Evolutionary conservation across 495 filamentous ascomycete species (phyloP).

Genomic region (Amphirosellinia nigrospora): DNA sequence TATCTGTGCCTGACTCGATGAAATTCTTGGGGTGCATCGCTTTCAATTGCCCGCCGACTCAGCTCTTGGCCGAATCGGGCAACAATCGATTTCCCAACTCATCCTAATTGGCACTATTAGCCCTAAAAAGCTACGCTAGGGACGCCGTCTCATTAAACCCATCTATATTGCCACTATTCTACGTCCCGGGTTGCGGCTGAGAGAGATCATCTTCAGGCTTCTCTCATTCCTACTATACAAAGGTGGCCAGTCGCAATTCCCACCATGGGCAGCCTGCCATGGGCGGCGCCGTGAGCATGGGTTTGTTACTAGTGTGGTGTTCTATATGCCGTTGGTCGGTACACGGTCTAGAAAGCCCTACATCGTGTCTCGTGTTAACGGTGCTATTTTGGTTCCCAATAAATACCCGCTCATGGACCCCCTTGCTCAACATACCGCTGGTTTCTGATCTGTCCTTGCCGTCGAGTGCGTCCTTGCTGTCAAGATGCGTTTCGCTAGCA

Average conservation of each 20-base stretch:
- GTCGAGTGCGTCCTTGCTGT: not conserved
- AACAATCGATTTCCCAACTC: not conserved
- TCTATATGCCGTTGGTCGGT: not conserved
- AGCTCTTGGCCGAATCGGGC: not conserved
- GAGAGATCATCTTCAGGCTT: constrained; percentile 6
- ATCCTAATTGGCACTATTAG: constrained; percentile 9
- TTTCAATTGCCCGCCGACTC: not conserved
- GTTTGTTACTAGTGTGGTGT: not conserved
- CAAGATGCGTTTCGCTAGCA: constrained; percentile 30
- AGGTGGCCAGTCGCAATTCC: not conserved
- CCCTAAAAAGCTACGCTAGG: not conserved
- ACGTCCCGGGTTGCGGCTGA: constrained; percentile 9
- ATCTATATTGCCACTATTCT: not conserved
- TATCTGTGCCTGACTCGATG: not conserved
- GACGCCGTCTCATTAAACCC: constrained; percentile 18
- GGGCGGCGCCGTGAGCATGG: not conserved
- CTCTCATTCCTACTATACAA: not conserved
- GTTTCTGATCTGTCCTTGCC: not conserved
- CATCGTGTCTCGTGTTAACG: not conserved
- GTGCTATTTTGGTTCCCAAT: not conserved
- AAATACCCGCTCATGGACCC: constrained; percentile 12
- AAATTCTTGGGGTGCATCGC: not conserved
- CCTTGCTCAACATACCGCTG: not conserved
- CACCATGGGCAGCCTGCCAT: not conserved
- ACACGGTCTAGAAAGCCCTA: not conserved